Conservation (phyloP, 805 yeast genomes). For the Kuraishia hungarica region DNA sequence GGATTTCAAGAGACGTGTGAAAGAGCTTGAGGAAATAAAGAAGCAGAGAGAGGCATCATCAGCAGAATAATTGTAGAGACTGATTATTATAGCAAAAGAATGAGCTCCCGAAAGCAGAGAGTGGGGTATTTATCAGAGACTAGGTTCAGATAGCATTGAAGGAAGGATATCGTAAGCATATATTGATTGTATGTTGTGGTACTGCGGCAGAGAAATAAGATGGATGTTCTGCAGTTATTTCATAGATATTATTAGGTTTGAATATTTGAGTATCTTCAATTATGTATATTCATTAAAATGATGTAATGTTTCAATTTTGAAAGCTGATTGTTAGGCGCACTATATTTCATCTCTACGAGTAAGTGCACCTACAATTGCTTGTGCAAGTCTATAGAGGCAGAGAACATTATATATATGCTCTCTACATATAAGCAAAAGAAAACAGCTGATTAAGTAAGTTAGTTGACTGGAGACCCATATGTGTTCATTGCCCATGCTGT, state of each 20-base stretch:
- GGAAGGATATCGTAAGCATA: neutral
- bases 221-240: neutral
- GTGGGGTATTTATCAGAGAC: neutral
- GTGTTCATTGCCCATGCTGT: too few relatives aligned
- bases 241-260: neutral
- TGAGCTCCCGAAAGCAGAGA: neutral
- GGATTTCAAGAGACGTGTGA: slow-evolving; percentile 74
- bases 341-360: neutral
- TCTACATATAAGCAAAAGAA: too few relatives aligned
- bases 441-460: too few relatives aligned
- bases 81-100: neutral
- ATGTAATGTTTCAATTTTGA: neutral
- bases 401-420: too few relatives aligned
- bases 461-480: too few relatives aligned
- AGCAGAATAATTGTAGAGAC: neutral
- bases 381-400: too few relatives aligned
- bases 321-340: neutral
- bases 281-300: neutral
- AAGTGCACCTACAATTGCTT: neutral
- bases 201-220: neutral
- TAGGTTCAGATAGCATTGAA: neutral
- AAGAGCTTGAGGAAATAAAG: slow-evolving; percentile 55
- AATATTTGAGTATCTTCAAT: neutral
- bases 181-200: neutral
- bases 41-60: slow-evolving; percentile 19